Evolutionary conservation across 2,329 filamentous ascomycete species (phyloP), one percentile per base, ranked within the genome.

Genomic region (Stagonosporopsis vannaccii): DNA sequence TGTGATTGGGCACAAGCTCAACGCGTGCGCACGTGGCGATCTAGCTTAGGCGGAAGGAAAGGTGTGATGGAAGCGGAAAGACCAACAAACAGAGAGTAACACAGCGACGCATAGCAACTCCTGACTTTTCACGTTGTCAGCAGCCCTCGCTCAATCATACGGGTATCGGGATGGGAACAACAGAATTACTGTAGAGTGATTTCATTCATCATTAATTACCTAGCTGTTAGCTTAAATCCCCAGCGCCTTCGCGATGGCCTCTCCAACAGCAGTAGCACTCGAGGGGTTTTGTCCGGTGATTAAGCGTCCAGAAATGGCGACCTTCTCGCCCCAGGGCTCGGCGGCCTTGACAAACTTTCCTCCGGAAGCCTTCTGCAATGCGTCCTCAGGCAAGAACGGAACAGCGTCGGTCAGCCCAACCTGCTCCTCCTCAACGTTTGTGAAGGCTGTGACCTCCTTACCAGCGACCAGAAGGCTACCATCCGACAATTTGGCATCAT

Each of bases 311-410:
- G 70, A 66, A 19, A 77, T 70, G 19, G 77, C 79, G 7, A 82
- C 75, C 73, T 81, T 81, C 60, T 65, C 66, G 1, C 65, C 73
- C 75, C 78, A 78, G n/a, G 79, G 77, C 68, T 84, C 73, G 1
- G 70, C 76, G 0, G 85, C 82, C 78, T 86, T 86, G 62, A 81
- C 80, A 65, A 82, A 89, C 44, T 78, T 79, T 19, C 80, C 87
- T 6, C 84, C 81, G 20, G 74, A 81, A 13, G 80, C 77, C 63
- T 70, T 70, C 66, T 80, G 62, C 50, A 86, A 70, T 72, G 82
- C 80, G 59, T 84, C 82, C 71, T 85, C 85, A 39, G 90, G 82
- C 72, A 82, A 71, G 73, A 90, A 90, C 2, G 87, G 86, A 79
- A 87, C 79, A 3, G 54, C 72, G 28, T 73, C 60, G 30, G 67